Percentiles rank a stretch among this genome's conserved stretches.
These are phyloP conservation scores for Coffea canephora DNA, from an alignment of 257 asterid species.

Conservation along the genomic window DNA sequence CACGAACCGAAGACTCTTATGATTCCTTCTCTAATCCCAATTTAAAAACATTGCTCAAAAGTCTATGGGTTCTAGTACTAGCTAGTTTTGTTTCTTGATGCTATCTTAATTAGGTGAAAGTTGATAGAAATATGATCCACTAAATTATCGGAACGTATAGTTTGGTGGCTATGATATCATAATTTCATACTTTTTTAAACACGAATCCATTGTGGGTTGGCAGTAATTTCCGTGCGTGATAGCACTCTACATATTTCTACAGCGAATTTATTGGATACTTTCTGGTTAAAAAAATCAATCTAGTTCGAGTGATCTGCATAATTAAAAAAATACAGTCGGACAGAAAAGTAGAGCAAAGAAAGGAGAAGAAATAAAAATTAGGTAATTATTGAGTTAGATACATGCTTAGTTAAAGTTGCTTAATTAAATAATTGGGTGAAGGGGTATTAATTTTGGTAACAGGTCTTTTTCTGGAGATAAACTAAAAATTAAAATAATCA, in stretches of 20 bases:
- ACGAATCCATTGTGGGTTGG: too few species aligned
- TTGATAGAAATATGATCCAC: background rate
- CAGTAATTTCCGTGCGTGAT: too few species aligned
- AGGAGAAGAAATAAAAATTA: background rate
- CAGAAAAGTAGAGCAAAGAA: background rate
- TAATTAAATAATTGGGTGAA: constrained; percentile 2
- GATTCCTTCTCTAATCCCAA: too few species aligned
- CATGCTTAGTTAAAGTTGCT: background rate
- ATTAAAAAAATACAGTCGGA: background rate
- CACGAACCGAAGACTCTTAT: too few species aligned
- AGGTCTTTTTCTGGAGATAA: constrained; percentile 28
- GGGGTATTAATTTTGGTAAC: constrained; percentile 21
- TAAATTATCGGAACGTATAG: background rate
- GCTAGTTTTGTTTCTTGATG: background rate
- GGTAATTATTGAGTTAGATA: background rate
- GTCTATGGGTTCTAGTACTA: too few species aligned
- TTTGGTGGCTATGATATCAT: background rate
- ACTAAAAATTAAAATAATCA: constrained; percentile 21
- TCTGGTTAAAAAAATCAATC: too few species aligned
- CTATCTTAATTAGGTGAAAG: background rate
- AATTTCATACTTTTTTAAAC: background rate
- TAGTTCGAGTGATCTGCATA: background rate
- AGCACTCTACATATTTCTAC: background rate
- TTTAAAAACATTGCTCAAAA: too few species aligned
- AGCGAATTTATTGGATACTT: too few species aligned